phyloP scores from a whole-genome alignment of 2,329 filamentous ascomycete species.

The Emydomyces testavorans region DNA sequence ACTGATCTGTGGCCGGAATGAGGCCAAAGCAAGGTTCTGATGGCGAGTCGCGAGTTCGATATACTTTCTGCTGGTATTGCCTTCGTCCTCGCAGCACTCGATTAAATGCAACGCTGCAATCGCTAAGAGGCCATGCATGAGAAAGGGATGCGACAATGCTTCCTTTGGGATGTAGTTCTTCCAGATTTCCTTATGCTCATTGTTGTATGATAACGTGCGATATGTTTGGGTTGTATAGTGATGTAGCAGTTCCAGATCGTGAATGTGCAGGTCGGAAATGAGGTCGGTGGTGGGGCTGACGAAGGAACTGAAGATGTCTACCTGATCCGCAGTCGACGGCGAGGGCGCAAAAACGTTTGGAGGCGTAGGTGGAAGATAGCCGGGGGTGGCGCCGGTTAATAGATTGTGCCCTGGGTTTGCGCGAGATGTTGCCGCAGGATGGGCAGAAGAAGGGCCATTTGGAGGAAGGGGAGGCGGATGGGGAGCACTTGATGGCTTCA shows the following conservation, averaged over 20 bases:
- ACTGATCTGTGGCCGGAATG: conserved; percentile 21
- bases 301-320: conserved; percentile 17
- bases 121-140: conserved; percentile 23
- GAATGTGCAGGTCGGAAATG: conserved; percentile 20
- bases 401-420: conserved; percentile 1
- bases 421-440: conserved; percentile 45
- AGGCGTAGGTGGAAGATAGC: conserved; percentile 10
- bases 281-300: conserved; percentile 15
- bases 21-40: conserved; percentile 20
- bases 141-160: conserved; percentile 20
- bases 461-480: conserved; percentile 57
- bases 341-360: conserved; percentile 3
- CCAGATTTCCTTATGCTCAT: conserved; percentile 19
- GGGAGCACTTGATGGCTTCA: conserved; percentile 28
- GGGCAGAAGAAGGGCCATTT: too few species aligned
- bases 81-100: conserved; percentile 19
- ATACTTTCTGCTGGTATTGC: conserved; percentile 19
- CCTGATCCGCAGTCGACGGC: conserved; percentile 14
- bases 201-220: conserved; percentile 19
- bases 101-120: conserved; percentile 21
- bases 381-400: conserved; percentile 1
- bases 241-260: conserved; percentile 38
- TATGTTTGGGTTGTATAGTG: conserved; percentile 31
- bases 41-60: conserved; percentile 23
- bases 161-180: conserved; percentile 19